Base-by-base conservation (phyloP, 2,329 filamentous ascomycete species). In the Alternaria conjuncta region DNA sequence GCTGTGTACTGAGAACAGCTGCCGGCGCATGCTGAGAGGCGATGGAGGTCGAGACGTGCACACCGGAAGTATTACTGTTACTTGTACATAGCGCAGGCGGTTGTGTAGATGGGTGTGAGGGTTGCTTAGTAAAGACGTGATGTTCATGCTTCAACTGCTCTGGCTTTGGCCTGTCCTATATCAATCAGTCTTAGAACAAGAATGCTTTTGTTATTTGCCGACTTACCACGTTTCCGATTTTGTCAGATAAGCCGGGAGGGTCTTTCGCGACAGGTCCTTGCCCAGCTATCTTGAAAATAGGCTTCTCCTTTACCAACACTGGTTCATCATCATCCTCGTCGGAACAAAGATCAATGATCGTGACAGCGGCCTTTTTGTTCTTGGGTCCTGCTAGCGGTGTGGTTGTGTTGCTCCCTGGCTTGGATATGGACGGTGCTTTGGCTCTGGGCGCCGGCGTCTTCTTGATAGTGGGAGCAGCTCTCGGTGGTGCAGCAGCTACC, bases 321-420 rank as follows among this genome's bases (percentile, higher is more conserved):
- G 26, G 51, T 21, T 60, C 58, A 23, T 62, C 60, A 0, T 67
- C 68, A 3, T 65, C 57, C 0, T 69, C 68, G 2, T 65, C 57
- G 1, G 65, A 66, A n/a, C 30, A 61, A 20, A 71, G 63, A 20
- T 65, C 36, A 36, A 68, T 65, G 13, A 25, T 57, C 9, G 45
- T 47, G 41, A 18, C 32, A 0, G 44, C n/a, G 9, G 25, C 23
- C n/a, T 44, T 56, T n/a, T 54, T 41, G 2, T 44, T n/a, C 10
- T 20, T n/a, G 6, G 3, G 11, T 18, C 18, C 26, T 9, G 7
- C 2, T 21, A 41, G 15, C 50, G 18, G 20, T n/a, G 36, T 15
- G 8, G 30, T 5, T 46, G 56, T 23, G 44, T 36, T 45, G 3
- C 28, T 15, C 13, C 30, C 23, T 36, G 46, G 26, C 25, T 20